Percentiles rank a stretch among this genome's conserved stretches.
phyloP scores from a whole-genome alignment of 1,284 basidiomycete genomes.

The Puccinia triticina region DNA sequence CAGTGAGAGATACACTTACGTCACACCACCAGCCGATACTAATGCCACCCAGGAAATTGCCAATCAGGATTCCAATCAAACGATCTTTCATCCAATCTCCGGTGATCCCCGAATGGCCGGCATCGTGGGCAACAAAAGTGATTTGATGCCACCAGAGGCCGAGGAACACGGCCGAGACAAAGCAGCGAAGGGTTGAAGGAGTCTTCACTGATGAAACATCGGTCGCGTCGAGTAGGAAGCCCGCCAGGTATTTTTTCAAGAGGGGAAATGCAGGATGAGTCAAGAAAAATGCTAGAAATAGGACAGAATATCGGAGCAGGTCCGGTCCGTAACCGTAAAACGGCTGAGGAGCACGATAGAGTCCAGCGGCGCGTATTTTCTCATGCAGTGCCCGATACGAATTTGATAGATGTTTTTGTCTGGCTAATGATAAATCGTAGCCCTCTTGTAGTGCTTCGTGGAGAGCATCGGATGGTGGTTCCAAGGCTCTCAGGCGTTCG shows the following conservation, averaged over 20 bases:
- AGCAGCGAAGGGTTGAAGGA: conserved; percentile 59
- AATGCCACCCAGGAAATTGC: conserved; percentile 85
- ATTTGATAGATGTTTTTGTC: conserved; percentile 16
- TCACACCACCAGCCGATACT: conserved; percentile 98
- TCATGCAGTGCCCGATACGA: conserved; percentile 81
- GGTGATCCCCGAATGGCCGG: conserved; percentile 91
- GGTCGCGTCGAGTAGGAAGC: conserved; percentile 11
- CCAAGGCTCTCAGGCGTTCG: conserved; percentile 52
- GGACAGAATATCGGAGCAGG: conserved; percentile 72
- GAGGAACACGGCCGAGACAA: conserved; percentile 76
- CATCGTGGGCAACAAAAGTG: conserved; percentile 87
- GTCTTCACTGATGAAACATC: conserved; percentile 55
- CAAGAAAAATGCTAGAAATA: conserved; percentile 68
- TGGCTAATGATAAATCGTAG: conserved; percentile 52
- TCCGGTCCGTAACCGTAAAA: conserved; percentile 86
- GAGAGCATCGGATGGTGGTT: conserved; percentile 52
- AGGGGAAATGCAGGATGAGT: conserved; percentile 64
- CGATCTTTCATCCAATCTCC: conserved; percentile 83
- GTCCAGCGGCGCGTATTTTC: conserved; percentile 74
- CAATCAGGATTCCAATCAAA: conserved; percentile 76
- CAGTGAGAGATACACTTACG: conserved; percentile 65
- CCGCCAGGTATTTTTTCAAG: conserved; percentile 3
- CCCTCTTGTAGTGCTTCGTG: conserved; percentile 42
- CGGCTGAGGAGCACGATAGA: conserved; percentile 78
- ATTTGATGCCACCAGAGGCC: conserved; percentile 94